phyloP scores from a whole-genome alignment of 208 protist species.

The Vickermania ingenoplastis region DNA sequence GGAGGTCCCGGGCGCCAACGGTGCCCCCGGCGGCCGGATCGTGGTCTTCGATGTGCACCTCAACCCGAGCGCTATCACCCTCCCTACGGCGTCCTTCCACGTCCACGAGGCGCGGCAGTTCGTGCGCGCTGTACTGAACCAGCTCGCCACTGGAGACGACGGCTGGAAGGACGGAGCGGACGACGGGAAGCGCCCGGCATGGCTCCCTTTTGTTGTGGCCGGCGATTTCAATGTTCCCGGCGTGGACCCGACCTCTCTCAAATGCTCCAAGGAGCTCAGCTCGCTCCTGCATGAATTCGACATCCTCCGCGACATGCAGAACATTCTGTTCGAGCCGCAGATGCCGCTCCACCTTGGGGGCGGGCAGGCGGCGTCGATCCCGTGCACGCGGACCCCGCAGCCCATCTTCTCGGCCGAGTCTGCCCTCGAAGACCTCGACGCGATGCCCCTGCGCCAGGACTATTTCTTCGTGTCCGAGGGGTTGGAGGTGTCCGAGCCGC shows the following conservation, averaged over 20 bases:
- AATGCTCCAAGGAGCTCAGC: constrained; percentile 39
- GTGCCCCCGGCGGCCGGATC: constrained; percentile 19
- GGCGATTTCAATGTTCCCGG: constrained; percentile 82
- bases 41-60: constrained; percentile 85
- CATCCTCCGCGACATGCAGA: constrained; percentile 37
- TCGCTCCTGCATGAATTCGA: constrained; percentile 62
- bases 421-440: constrained; percentile 49
- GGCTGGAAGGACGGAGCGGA: constrained; percentile 5
- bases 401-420: constrained; percentile 78
- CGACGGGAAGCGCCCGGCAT: background rate
- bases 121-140: constrained; percentile 48
- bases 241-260: constrained; percentile 33
- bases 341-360: constrained; percentile 38
- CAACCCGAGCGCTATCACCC: constrained; percentile 16
- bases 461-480: constrained; percentile 67
- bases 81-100: constrained; percentile 41
- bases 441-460: constrained; percentile 70
- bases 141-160: constrained; percentile 23
- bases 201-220: constrained; percentile 54
- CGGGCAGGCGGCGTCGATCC: background rate
- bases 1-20: constrained; percentile 32
- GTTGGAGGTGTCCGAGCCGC: constrained; percentile 19
- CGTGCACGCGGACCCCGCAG: constrained; percentile 52
- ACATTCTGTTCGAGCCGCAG: constrained; percentile 47
- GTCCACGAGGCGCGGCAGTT: constrained; percentile 67